phyloP scores from a whole-genome alignment of 163 green algal species.

The Scenedesmus sp. region DNA sequence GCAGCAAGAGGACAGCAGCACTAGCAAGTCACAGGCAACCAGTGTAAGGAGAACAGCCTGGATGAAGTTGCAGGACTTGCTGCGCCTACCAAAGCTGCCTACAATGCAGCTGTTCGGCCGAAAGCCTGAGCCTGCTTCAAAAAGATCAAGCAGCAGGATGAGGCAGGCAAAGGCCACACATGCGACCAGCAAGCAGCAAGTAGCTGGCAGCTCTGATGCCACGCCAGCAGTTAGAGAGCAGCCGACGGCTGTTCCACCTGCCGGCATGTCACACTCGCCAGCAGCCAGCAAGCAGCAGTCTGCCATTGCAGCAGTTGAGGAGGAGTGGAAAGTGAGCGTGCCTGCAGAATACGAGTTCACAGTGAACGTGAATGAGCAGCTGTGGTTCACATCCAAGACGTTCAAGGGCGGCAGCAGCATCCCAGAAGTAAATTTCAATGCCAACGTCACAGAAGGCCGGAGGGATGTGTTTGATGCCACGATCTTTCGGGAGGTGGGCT shows the following conservation, averaged over 20 bases:
- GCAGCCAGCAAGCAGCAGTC: not conserved
- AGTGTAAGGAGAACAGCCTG: not conserved
- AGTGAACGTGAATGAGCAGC: not conserved
- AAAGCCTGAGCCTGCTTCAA: not conserved
- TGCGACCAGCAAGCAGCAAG: not conserved
- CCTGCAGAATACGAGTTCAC: not conserved
- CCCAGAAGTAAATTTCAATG: slow-evolving; percentile 26
- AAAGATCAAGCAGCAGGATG: not conserved
- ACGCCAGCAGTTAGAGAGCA: not conserved
- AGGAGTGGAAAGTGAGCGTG: not conserved
- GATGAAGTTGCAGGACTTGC: not conserved
- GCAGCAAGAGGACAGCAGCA: not conserved
- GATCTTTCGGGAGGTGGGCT: slow-evolving; percentile 30
- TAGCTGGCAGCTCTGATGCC: not conserved
- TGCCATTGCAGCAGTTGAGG: not conserved
- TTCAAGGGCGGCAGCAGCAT: not conserved
- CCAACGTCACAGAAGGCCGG: slow-evolving; percentile 14
- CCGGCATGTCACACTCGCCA: not conserved
- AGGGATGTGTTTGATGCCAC: slow-evolving; percentile 40
- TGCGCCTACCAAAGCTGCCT: not conserved
- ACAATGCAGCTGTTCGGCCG: not conserved
- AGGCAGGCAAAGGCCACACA: not conserved
- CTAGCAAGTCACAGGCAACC: not conserved
- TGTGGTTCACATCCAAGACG: slow-evolving; percentile 18
- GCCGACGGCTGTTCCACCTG: not conserved